Percentiles rank a stretch among this genome's conserved stretches.
Conservation (phyloP, 495 filamentous ascomycete genomes). For the Tuber microsphaerosporum region DNA sequence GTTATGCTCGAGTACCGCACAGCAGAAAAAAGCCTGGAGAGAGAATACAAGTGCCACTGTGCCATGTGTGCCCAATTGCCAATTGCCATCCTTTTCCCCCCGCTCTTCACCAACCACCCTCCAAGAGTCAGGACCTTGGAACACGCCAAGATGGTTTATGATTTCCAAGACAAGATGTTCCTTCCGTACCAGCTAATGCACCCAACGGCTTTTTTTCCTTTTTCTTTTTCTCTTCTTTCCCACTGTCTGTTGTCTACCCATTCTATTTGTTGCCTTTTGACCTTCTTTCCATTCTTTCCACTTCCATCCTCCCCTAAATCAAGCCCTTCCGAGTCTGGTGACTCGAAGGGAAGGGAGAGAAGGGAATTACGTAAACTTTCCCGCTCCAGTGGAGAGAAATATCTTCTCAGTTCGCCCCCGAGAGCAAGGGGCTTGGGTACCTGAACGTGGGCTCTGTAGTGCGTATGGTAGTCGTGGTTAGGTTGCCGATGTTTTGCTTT, state of each 20-base stretch:
- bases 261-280: background rate
- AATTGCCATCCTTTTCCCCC: background rate
- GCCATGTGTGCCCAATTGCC: constrained; percentile 6
- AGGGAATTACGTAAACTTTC: constrained; percentile 3
- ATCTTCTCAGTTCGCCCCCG: background rate
- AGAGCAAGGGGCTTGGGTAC: background rate
- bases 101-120: background rate
- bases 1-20: background rate
- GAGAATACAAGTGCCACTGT: background rate
- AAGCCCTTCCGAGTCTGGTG: background rate
- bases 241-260: background rate
- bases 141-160: background rate
- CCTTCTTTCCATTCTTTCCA: background rate
- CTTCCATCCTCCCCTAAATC: background rate
- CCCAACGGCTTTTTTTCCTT: background rate
- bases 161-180: constrained; percentile 4
- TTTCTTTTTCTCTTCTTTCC: background rate
- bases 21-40: background rate
- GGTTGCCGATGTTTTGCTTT: background rate
- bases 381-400: background rate
- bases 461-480: background rate
- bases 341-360: background rate
- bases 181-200: constrained; percentile 1
- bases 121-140: background rate
- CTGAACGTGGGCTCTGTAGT: background rate